Percentiles rank a stretch among this genome's conserved stretches.
Conservation (phyloP, 2,329 filamentous ascomycete genomes). For the Penicillium sp. region DNA sequence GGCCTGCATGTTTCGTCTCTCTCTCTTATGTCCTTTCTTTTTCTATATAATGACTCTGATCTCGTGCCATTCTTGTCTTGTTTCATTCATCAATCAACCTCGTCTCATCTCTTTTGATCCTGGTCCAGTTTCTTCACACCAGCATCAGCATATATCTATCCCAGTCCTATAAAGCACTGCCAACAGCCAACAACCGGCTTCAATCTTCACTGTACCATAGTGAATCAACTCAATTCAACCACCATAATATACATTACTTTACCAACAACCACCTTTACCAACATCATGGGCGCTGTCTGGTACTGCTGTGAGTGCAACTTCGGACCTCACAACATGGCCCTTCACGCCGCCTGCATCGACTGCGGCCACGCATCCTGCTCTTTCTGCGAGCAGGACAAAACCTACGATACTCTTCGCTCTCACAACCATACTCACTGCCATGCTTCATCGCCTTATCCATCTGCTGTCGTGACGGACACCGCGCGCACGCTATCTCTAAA, state of each 20-base stretch:
- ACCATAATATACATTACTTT: neutral
- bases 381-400: constrained; percentile 21
- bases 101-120: constrained; percentile 11
- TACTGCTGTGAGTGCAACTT: constrained; percentile 39
- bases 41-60: constrained; percentile 11
- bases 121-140: neutral
- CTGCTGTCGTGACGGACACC: constrained; percentile 9
- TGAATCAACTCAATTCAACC: neutral
- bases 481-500: constrained; percentile 4
- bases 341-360: constrained; percentile 32
- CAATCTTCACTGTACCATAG: no score
- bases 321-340: constrained; percentile 34
- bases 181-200: constrained; percentile 1
- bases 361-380: constrained; percentile 34
- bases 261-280: neutral
- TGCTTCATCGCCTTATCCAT: constrained; percentile 23
- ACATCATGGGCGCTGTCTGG: constrained; percentile 32
- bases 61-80: constrained; percentile 9
- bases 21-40: neutral
- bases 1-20: neutral
- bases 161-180: neutral
- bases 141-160: neutral
- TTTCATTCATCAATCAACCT: constrained; percentile 10
- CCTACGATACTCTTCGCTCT: constrained; percentile 7
- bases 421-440: constrained; percentile 16